Evolutionary conservation across 306 rosid species (phyloP).

Genomic region (Begonia fuchsioides): DNA sequence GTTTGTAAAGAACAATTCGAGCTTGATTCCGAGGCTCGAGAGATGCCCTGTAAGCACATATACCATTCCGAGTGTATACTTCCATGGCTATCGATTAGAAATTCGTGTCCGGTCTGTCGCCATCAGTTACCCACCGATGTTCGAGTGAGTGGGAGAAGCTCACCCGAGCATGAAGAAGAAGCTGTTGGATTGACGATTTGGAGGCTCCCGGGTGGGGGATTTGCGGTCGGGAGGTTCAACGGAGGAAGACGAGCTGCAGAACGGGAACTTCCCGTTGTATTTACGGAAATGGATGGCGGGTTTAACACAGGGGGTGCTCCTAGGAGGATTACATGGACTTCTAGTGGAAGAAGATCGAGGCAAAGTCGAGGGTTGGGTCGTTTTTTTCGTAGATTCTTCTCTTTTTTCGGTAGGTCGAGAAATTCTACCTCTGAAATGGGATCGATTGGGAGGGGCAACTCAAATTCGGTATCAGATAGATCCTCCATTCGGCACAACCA

Average conservation of each 20-base stretch:
- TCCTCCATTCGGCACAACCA: conserved; percentile 24
- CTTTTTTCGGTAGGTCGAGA: conserved; percentile 33
- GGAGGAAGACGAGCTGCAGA: conserved; percentile 49
- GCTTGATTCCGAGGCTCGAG: conserved; percentile 46
- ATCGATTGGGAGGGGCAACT: conserved; percentile 15
- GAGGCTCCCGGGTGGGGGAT: conserved; percentile 71
- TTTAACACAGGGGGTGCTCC: conserved; percentile 40
- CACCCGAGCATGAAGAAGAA: conserved; percentile 26
- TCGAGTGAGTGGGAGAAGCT: conserved; percentile 24
- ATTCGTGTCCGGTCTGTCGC: conserved; percentile 68
- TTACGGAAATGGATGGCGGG: conserved; percentile 64
- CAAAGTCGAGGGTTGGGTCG: conserved; percentile 35
- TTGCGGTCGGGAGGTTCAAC: conserved; percentile 62
- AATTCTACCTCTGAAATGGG: conserved; percentile 20
- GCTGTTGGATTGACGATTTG: conserved; percentile 54
- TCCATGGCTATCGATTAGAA: conserved; percentile 57
- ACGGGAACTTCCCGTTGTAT: conserved; percentile 65
- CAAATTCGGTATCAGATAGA: conserved; percentile 22
- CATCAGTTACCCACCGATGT: conserved; percentile 43
- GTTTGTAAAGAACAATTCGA: conserved; percentile 50
- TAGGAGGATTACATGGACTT: conserved; percentile 43
- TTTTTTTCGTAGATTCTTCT: conserved; percentile 23
- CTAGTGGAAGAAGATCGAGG: conserved; percentile 29
- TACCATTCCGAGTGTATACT: conserved; percentile 54
- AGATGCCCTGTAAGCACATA: conserved; percentile 67